phyloP scores from a whole-genome alignment of 371 early-diverging fungal species.

The Umbelopsis sp. region DNA sequence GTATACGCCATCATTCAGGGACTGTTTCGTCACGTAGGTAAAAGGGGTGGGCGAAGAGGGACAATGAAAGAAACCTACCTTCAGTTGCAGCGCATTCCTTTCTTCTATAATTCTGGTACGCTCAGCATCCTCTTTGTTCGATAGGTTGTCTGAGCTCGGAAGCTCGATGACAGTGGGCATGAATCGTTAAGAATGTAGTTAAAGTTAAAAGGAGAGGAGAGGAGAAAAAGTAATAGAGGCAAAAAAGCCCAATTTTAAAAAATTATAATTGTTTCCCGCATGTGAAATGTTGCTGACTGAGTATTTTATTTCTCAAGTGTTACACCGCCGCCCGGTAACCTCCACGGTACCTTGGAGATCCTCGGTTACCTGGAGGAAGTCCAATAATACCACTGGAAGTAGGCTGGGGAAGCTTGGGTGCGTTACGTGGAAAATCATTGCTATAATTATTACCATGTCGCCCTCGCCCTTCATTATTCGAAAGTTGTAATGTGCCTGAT shows the following conservation, averaged over 20 bases:
- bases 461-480: neutral
- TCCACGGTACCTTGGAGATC: conserved; percentile 7
- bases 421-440: conserved; percentile 1
- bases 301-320: neutral
- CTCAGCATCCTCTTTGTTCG: conserved; percentile 7
- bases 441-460: conserved; percentile 1
- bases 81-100: conserved; percentile 14
- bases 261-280: neutral
- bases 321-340: conserved; percentile 9
- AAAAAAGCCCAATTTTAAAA: neutral
- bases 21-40: neutral
- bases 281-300: conserved; percentile 18
- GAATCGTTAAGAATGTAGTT: neutral
- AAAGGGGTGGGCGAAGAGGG: neutral
- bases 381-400: conserved; percentile 17
- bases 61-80: conserved; percentile 1
- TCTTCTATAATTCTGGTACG: conserved; percentile 3
- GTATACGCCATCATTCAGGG: neutral
- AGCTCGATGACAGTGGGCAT: conserved; percentile 2
- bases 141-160: neutral
- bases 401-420: neutral
- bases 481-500: conserved; percentile 3
- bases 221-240: neutral
- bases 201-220: neutral
- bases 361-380: conserved; percentile 7